phyloP scores from a whole-genome alignment of 2,329 filamentous ascomycete species.

The Colletotrichum brevisporum region DNA sequence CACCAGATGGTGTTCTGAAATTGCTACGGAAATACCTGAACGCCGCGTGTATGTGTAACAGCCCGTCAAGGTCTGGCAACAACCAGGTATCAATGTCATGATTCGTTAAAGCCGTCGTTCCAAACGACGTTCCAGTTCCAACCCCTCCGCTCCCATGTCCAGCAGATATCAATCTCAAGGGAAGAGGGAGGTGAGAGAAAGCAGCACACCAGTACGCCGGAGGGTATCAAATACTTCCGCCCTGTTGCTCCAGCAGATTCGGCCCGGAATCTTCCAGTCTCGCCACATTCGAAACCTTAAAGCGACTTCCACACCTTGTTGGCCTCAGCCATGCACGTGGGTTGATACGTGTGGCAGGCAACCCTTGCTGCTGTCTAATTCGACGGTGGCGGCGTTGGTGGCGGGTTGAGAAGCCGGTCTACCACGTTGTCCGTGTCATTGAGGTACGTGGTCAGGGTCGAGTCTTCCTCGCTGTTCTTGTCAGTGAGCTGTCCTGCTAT shows the following conservation, averaged over 20 bases:
- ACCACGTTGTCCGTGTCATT: neutral
- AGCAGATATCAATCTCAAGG: neutral
- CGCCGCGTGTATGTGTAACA: too few species aligned
- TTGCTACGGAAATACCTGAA: too few species aligned
- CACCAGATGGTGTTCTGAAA: too few species aligned
- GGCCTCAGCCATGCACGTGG: too few species aligned
- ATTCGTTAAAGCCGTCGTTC: neutral
- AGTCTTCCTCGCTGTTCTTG: neutral
- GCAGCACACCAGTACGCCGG: neutral
- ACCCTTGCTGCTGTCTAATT: neutral
- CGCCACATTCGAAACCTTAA: too few species aligned
- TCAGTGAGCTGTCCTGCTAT: neutral
- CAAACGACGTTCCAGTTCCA: neutral
- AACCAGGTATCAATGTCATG: too few species aligned
- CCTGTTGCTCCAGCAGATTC: neutral
- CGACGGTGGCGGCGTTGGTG: neutral
- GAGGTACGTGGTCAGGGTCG: neutral
- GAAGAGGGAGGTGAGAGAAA: neutral
- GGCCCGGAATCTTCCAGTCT: neutral
- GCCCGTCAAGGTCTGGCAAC: too few species aligned
- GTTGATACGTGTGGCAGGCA: too few species aligned
- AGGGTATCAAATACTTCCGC: conserved; percentile 11
- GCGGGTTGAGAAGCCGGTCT: conserved; percentile 12
- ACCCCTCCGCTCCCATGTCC: neutral
- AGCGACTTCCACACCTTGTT: too few species aligned